Percentiles rank a stretch among this genome's conserved stretches.
Conservation (phyloP, 2,329 filamentous ascomycete genomes). For the Penicillium frequentans region DNA sequence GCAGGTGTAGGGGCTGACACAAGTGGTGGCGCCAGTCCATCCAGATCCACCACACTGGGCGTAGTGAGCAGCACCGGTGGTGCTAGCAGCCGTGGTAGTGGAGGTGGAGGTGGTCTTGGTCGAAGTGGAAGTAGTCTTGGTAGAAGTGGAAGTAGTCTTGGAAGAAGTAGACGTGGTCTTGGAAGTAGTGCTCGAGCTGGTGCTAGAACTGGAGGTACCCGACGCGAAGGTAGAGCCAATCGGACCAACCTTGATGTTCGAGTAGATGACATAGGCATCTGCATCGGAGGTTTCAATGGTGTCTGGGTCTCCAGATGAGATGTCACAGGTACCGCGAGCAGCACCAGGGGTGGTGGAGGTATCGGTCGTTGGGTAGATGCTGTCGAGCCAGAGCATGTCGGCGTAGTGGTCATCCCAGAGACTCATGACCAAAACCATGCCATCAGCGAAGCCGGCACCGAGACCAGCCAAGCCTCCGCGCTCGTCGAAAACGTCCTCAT, state of each 20-base stretch:
- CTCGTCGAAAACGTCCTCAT: constrained; percentile 53
- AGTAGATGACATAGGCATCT: constrained; percentile 56
- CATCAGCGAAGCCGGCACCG: constrained; percentile 54
- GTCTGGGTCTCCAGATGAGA: constrained; percentile 52
- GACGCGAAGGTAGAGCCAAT: constrained; percentile 53
- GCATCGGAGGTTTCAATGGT: constrained; percentile 50
- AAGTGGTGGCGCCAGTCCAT: constrained; percentile 36
- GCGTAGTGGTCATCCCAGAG: constrained; percentile 65
- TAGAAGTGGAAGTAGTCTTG: constrained; percentile 7
- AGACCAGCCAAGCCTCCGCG: constrained; percentile 59
- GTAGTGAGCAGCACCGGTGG: constrained; percentile 21
- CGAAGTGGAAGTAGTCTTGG: constrained; percentile 1
- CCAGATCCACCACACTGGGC: constrained; percentile 36
- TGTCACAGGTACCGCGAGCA: constrained; percentile 56
- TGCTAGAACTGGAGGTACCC: constrained; percentile 44
- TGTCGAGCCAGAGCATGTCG: constrained; percentile 76
- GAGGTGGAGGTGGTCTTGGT: constrained; percentile 8
- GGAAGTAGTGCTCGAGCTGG: constrained; percentile 6
- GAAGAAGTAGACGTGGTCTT: constrained; percentile 10
- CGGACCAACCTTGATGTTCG: constrained; percentile 61
- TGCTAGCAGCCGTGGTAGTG: constrained; percentile 7
- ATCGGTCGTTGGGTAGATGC: constrained; percentile 56
- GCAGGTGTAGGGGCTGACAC: constrained; percentile 35
- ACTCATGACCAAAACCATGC: constrained; percentile 65
- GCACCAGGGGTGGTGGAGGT: constrained; percentile 48